Base-by-base conservation (phyloP, 352 stramenopile species). In the Phytophthora cactorum region DNA sequence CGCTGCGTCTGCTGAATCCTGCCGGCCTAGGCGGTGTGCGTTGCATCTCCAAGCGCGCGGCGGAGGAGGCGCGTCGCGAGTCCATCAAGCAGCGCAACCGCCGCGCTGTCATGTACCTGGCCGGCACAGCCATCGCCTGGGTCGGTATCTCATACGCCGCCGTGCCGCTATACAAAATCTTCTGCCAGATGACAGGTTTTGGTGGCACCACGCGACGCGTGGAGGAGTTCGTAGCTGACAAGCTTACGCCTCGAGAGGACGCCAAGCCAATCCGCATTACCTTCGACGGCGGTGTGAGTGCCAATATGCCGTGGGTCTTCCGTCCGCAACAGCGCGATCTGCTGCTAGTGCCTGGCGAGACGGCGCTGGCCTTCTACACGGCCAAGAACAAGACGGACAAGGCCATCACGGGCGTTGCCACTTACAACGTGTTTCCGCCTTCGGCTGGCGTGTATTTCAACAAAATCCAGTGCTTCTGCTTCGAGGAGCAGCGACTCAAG, bases 391-490 rank as follows among this genome's bases (percentile, higher is more conserved):
- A 97, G 64, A 97, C 89, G 10, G 87, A 98, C 72, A 98, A 98
- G 75, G 86, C 97, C 27, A 99, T 99, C 59, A 99, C 97, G 34
- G 98, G 98, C 55, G 97, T 99, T 28, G 97, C 97, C n/a, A 99
- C 97, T 28, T 99, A 99, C 86, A 99, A 99, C 78, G 98, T 99
- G 53, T 98, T 98, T 70, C 98, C 98, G 36, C 96, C 97, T 28
- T 97, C 99, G 59, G 86, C 90, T 6, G 81, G 98, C 29, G 86
- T 99, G 38, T 99, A 99, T 78, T 99, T 99, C 77, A 99, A 99
- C 86, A 99, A 99, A 81, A 99, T 99, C 73, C 97, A 99, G 83
- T 99, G 98, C 77, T 99, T 99, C 79, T 99, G 98, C 77, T 99
- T 99, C 71, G 98, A 99, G 75, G 97, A 99, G 81, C 98, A 99